Percentiles rank a stretch among this genome's conserved stretches.
Conservation (phyloP, 2,329 filamentous ascomycete species). For the Aspergillus arachidicola region DNA sequence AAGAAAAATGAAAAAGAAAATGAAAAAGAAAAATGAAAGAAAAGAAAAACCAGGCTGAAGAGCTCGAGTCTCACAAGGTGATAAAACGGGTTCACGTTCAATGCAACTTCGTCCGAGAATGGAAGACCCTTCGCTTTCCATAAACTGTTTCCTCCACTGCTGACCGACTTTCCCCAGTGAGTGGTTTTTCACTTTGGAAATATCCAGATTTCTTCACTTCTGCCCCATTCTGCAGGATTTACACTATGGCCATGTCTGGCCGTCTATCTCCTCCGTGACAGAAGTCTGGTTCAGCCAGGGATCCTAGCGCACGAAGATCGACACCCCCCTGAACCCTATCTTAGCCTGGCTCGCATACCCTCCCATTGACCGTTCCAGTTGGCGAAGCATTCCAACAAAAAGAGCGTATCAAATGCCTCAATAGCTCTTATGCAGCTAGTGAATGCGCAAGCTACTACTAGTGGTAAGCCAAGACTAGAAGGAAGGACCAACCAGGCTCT, state of each 20-base stretch:
- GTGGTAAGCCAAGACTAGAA: not conserved
- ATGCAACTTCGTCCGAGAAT: not conserved
- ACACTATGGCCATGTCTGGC: not conserved
- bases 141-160: not conserved
- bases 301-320: not conserved
- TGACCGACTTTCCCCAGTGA: not conserved
- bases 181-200: not conserved
- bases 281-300: not conserved
- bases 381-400: not conserved
- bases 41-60: no score
- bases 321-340: not conserved
- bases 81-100: not conserved
- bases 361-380: not conserved
- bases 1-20: not conserved
- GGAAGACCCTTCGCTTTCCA: not conserved
- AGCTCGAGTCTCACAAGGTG: not conserved
- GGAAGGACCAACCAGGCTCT: not conserved
- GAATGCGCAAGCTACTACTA: not conserved
- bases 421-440: not conserved
- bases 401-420: not conserved
- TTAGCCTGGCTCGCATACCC: not conserved
- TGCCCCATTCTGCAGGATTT: not conserved
- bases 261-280: not conserved
- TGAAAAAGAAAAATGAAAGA: not conserved
- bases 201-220: not conserved